Base-by-base conservation (phyloP, 176 grass and related monocot species). In the Hyparrhenia diplandra region DNA sequence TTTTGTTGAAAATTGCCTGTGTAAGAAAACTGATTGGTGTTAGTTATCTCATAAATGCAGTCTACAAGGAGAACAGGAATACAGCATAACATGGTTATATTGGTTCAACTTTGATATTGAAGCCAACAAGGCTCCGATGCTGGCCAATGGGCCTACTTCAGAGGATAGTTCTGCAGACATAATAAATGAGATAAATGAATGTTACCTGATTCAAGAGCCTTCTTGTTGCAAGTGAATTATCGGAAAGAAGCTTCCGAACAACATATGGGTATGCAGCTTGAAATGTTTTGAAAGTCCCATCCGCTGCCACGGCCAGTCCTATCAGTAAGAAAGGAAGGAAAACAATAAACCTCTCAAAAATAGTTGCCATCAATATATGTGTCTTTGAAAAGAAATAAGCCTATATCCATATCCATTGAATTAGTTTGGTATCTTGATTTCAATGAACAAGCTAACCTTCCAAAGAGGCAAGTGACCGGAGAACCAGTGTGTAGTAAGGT, bases 401-500 rank as follows among this genome's bases (percentile, higher is more conserved):
- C 4, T 34, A 29, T 43, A 73, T 73, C 62, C 18, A 16, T 63
- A 73, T 43, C 41, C 10, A 24, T 63, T 20, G 8, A 69, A 57
- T 18, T 23, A 62, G 60, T 40, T 75, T 4, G 8, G 35, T 75
- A 85, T 29, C 17, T 52, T 12, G 49, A 77, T 36, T 80, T 75
- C 35, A 63, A n/a, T 79, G 63, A 67, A 82, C 55, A 77, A 71
- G 55, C 84, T 85, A 73, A 94, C 92, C 92, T 94, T 94, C 92
- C 67, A 94, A 88, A 71, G 95, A 98, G 79, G 92, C 92, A 80
- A 98, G 81, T 73, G 95, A 98, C 20, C 95, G 88, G 66, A 98
- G 91, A 70, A 98, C 82, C 25, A 98, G 72, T 28, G 95, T 94
- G 81, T 90, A 98, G 72, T 94, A 98, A 39, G 95, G 86, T 47